Percentiles rank a stretch among this genome's conserved stretches.
phyloP scores from a whole-genome alignment of 768 basidiomycete genomes.

The Kwoniella heveanensis region DNA sequence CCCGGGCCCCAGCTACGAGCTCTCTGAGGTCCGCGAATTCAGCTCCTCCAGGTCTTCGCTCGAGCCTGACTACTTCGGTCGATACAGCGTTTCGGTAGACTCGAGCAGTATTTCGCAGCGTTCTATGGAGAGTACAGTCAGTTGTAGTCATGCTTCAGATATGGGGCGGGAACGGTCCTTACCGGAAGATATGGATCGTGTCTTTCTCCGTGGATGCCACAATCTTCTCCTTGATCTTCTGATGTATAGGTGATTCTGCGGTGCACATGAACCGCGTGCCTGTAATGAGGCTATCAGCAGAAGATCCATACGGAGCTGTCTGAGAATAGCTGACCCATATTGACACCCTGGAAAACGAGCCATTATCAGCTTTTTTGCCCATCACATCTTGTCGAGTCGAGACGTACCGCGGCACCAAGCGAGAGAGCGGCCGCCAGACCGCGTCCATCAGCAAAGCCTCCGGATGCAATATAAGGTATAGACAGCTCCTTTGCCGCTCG shows the following conservation, averaged over 20 bases:
- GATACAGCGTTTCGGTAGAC: conserved; percentile 68
- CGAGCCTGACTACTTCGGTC: conserved; percentile 79
- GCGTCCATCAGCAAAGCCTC: conserved; percentile 83
- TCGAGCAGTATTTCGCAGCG: conserved; percentile 41
- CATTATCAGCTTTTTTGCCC: no score
- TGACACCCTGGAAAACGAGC: conserved; percentile 70
- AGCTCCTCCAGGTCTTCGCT: conserved; percentile 76
- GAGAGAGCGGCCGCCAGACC: conserved; percentile 80
- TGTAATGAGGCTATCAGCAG: conserved; percentile 22
- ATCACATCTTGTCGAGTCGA: no score
- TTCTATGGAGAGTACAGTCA: conserved; percentile 6
- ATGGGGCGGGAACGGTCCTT: conserved; percentile 7
- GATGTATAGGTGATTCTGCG: conserved; percentile 82
- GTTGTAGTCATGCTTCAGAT: background rate
- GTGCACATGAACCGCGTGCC: conserved; percentile 91
- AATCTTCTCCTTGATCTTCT: conserved; percentile 86
- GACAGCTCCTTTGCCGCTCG: conserved; percentile 80
- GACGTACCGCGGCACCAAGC: conserved; percentile 72
- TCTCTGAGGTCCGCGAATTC: conserved; percentile 83
- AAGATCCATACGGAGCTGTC: no score
- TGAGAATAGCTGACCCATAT: conserved; percentile 72
- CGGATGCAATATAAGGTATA: conserved; percentile 84
- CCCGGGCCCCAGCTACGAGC: conserved; percentile 58
- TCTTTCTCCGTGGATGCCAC: conserved; percentile 79
- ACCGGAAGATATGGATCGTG: conserved; percentile 81